These are phyloP conservation scores for Elongisporangium anandrum DNA, from an alignment of 352 stramenopile species.

Conservation along the genomic window DNA sequence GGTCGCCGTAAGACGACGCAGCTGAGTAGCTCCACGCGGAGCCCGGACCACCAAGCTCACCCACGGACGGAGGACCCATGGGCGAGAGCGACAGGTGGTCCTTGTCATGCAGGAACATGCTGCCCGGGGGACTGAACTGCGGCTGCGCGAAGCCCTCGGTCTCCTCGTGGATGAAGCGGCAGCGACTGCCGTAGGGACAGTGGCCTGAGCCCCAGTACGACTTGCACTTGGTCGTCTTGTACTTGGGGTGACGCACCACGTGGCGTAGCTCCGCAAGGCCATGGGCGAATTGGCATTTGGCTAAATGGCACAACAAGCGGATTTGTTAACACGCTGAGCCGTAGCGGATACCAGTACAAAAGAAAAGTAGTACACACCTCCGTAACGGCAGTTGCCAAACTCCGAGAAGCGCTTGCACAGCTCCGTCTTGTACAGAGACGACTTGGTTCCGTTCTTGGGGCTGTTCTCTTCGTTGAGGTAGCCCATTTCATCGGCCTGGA, in stretches of 20 bases:
- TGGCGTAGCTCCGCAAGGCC: constrained; percentile 74
- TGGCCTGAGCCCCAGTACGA: constrained; percentile 87
- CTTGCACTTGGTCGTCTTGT: constrained; percentile 92
- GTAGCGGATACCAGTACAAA: neutral
- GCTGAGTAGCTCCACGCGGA: constrained; percentile 30
- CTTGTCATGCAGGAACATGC: constrained; percentile 66
- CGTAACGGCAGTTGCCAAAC: constrained; percentile 85
- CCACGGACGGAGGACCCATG: constrained; percentile 16
- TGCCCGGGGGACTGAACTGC: constrained; percentile 43
- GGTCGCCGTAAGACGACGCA: constrained; percentile 16
- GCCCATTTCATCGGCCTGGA: constrained; percentile 41
- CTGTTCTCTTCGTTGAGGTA: constrained; percentile 82
- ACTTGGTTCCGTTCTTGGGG: constrained; percentile 82
- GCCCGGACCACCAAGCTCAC: neutral
- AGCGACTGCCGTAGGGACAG: constrained; percentile 83
- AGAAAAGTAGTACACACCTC: constrained; percentile 28
- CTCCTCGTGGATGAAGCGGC: constrained; percentile 87
- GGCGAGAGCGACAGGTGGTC: constrained; percentile 20
- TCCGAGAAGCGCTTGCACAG: constrained; percentile 86
- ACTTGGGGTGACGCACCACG: constrained; percentile 86
- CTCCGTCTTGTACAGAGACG: constrained; percentile 86
- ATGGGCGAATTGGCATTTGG: constrained; percentile 87
- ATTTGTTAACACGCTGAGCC: constrained; percentile 1
- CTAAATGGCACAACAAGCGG: constrained; percentile 16
- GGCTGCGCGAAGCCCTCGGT: constrained; percentile 50